These are phyloP conservation scores for Dendrobium nobile DNA, from an alignment of 106 monocot species.

Conservation along the genomic window DNA sequence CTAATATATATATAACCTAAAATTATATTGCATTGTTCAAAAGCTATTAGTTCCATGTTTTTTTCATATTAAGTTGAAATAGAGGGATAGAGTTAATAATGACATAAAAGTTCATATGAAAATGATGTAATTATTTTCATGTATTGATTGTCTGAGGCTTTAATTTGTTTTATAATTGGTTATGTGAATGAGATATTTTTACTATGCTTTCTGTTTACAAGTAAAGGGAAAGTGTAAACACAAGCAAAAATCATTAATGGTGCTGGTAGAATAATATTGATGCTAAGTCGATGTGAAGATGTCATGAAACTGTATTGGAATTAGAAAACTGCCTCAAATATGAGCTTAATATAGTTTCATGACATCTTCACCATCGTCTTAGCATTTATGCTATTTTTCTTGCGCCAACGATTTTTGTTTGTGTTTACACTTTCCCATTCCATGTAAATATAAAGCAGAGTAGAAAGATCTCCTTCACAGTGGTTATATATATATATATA, in stretches of 20 bases:
- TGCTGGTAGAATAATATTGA: constrained; percentile 95
- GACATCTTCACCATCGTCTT: constrained; percentile 91
- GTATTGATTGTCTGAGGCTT: constrained; percentile 57
- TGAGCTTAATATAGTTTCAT: constrained; percentile 66
- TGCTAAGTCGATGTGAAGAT: constrained; percentile 93
- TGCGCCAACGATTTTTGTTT: constrained; percentile 68
- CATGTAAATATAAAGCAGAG: constrained; percentile 83
- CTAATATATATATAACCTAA: not conserved
- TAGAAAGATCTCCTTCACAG: constrained; percentile 84
- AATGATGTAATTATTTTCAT: too few relatives aligned
- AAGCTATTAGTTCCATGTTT: too few relatives aligned
- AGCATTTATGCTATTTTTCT: constrained; percentile 92
- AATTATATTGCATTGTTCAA: too few relatives aligned
- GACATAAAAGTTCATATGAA: too few relatives aligned
- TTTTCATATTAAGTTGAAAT: too few relatives aligned
- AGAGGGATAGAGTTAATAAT: too few relatives aligned
- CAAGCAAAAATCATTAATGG: constrained; percentile 44
- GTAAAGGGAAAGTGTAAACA: constrained; percentile 59
- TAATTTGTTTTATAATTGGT: constrained; percentile 51
- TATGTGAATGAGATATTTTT: constrained; percentile 77
- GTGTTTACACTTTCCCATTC: constrained; percentile 62
- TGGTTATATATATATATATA: too few relatives aligned
- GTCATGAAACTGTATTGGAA: constrained; percentile 61
- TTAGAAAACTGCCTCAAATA: constrained; percentile 55
- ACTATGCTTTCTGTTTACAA: constrained; percentile 87